phyloP scores from a whole-genome alignment of 2,329 filamentous ascomycete genomes.

The Colletotrichum graminicola region DNA sequence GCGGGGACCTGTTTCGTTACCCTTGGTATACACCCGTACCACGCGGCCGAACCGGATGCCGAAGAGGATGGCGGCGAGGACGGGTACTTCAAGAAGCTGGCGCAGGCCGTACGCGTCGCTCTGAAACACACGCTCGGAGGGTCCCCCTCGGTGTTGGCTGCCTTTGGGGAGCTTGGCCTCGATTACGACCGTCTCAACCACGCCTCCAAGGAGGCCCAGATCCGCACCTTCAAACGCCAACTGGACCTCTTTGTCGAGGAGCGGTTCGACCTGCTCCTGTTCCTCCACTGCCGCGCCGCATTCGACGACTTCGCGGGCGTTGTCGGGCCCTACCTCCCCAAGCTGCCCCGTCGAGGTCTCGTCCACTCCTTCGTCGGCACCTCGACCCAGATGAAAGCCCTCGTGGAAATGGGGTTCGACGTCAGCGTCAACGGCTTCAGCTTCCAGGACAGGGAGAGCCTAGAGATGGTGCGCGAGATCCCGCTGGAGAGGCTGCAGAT shows the following conservation, averaged over 20 bases:
- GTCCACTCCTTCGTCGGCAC: conserved; percentile 57
- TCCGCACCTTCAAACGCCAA: conserved; percentile 56
- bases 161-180: conserved; percentile 63
- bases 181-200: conserved; percentile 62
- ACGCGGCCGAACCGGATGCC: conserved; percentile 58
- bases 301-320: conserved; percentile 58
- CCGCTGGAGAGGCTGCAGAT: conserved; percentile 58
- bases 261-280: conserved; percentile 52
- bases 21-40: conserved; percentile 64
- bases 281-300: conserved; percentile 57
- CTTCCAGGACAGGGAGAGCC: conserved; percentile 53
- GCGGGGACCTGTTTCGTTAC: conserved; percentile 56
- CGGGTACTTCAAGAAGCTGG: conserved; percentile 46
- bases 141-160: conserved; percentile 51
- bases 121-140: conserved; percentile 22
- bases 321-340: conserved; percentile 54
- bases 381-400: conserved; percentile 53
- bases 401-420: conserved; percentile 55
- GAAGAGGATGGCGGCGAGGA: conserved; percentile 44
- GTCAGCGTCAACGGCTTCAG: conserved; percentile 65
- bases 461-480: conserved; percentile 57
- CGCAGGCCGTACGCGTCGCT: conserved; percentile 44
- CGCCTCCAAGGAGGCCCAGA: conserved; percentile 56
- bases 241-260: conserved; percentile 54
- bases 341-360: conserved; percentile 52